phyloP scores from a whole-genome alignment of 2,329 filamentous ascomycete species.

The Penicillium sp. region DNA sequence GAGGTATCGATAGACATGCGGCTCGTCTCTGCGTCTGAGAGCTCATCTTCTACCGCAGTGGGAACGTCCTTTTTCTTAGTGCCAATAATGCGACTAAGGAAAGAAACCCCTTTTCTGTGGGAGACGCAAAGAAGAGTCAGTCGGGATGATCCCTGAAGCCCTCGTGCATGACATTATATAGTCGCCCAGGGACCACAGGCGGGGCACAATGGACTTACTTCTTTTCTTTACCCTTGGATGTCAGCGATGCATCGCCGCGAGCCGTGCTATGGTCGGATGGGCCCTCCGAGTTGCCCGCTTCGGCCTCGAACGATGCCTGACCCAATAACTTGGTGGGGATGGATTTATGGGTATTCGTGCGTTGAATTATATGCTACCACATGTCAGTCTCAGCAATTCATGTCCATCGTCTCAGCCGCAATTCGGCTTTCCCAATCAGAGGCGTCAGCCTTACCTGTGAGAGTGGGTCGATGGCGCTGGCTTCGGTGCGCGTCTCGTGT shows the following conservation, averaged over 20 bases:
- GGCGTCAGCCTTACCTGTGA: conserved; percentile 55
- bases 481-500: conserved; percentile 31
- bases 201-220: conserved; percentile 52
- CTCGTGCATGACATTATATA: not conserved
- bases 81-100: conserved; percentile 79
- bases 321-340: conserved; percentile 48
- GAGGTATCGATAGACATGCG: conserved; percentile 78
- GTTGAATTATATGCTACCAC: conserved; percentile 61
- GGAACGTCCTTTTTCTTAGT: conserved; percentile 67
- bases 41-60: conserved; percentile 55
- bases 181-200: not conserved
- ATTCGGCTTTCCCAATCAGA: no score
- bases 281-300: conserved; percentile 38
- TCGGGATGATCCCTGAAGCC: not conserved
- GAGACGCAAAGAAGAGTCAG: conserved; percentile 6
- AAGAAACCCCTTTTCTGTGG: conserved; percentile 78
- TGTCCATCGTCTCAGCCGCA: not conserved
- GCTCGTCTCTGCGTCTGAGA: conserved; percentile 67
- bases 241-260: conserved; percentile 32
- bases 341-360: conserved; percentile 63
- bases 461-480: conserved; percentile 61
- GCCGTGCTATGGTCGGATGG: conserved; percentile 29
- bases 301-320: conserved; percentile 42
- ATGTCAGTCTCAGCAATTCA: not conserved
- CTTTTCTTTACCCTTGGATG: conserved; percentile 57